Evolutionary conservation across 768 basidiomycete species (phyloP).

Genomic region (Hygrocybe punicea): DNA sequence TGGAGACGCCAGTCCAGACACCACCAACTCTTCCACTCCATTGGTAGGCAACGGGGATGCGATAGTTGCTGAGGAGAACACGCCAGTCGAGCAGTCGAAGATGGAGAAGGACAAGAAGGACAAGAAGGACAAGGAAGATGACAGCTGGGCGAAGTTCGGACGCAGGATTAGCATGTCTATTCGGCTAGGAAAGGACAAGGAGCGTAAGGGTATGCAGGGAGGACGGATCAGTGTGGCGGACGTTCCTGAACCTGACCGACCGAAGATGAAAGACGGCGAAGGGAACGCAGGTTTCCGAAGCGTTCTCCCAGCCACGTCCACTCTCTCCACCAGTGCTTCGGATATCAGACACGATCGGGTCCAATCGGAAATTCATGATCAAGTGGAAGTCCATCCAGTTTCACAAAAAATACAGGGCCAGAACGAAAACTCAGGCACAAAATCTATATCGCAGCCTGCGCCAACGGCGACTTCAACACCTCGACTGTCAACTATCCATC

Average conservation of each 20-base stretch:
- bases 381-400: neutral
- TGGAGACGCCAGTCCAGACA: constrained; percentile 1
- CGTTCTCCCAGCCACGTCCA: neutral
- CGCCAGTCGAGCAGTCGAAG: constrained; percentile 14
- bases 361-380: neutral
- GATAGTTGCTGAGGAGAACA: neutral
- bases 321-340: neutral
- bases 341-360: neutral
- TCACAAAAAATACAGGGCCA: neutral
- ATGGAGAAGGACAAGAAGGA: constrained; percentile 26
- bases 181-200: constrained; percentile 42
- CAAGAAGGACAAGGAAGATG: constrained; percentile 40
- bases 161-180: constrained; percentile 61
- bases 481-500: constrained; percentile 6
- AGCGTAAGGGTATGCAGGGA: constrained; percentile 34
- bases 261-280: constrained; percentile 13
- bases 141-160: constrained; percentile 62
- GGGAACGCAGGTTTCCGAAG: neutral
- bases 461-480: neutral
- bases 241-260: constrained; percentile 7
- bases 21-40: neutral
- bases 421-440: neutral
- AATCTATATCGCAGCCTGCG: neutral
- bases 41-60: constrained; percentile 6
- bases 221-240: constrained; percentile 18